phyloP scores from a whole-genome alignment of 345 rosid genomes.

The Populus pruinosa region DNA sequence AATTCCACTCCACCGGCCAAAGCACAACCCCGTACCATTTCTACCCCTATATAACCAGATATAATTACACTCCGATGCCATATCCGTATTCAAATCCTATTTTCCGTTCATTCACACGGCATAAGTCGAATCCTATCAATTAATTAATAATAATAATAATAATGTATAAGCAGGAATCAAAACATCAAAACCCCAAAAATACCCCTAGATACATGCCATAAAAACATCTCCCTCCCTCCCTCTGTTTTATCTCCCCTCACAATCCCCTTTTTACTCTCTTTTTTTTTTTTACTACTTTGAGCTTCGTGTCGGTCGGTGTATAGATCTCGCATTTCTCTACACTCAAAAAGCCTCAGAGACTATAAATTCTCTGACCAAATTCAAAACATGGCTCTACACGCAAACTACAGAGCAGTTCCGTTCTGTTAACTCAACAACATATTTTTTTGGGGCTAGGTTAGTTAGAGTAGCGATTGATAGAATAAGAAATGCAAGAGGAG shows the following conservation, averaged over 20 bases:
- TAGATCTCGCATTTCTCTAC: constrained; percentile 43
- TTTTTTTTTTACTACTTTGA: no score
- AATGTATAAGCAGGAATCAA: not conserved
- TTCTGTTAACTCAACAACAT: not conserved
- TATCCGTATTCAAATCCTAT: not conserved
- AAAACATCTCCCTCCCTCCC: constrained; percentile 12
- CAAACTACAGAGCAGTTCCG: not conserved
- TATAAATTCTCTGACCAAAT: not conserved
- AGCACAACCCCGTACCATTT: not conserved
- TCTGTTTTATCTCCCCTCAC: constrained; percentile 10
- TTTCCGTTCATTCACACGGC: not conserved
- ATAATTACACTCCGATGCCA: not conserved
- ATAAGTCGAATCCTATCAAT: not conserved
- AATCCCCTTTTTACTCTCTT: not conserved
- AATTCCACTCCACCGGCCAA: not conserved
- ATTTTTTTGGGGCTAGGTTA: not conserved
- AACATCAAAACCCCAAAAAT: not conserved
- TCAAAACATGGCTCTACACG: not conserved
- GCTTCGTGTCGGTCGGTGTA: constrained; percentile 45
- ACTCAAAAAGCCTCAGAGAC: constrained; percentile 9
- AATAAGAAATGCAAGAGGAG: not conserved
- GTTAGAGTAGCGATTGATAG: not conserved
- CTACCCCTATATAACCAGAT: not conserved
- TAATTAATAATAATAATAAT: not conserved
- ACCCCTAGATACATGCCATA: constrained; percentile 40